A percentile compares a stretch with the other conserved stretches of the same genome.
phyloP scores from a whole-genome alignment of 228 moss, liverwort and hornwort genomes.

The Sphagnum magellanicum region DNA sequence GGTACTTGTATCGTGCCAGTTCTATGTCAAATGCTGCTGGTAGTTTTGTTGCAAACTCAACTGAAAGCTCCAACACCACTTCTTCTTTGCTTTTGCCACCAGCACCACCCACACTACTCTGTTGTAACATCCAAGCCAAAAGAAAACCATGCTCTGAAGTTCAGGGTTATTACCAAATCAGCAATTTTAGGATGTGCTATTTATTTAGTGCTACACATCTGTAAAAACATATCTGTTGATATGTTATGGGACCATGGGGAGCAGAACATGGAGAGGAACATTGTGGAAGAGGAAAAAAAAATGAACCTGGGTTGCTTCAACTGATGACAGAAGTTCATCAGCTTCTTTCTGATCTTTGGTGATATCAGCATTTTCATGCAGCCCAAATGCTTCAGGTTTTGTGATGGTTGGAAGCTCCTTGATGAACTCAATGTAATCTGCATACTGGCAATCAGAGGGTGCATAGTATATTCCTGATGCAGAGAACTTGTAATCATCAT shows the following conservation, averaged over 20 bases:
- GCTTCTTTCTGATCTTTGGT: slow-evolving; percentile 69
- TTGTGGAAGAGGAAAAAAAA: not conserved
- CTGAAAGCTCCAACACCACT: slow-evolving; percentile 48
- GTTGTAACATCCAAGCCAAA: slow-evolving; percentile 2
- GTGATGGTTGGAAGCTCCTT: slow-evolving; percentile 51
- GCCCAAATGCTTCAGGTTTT: slow-evolving; percentile 61
- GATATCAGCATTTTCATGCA: slow-evolving; percentile 69
- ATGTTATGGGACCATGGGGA: too few relatives aligned
- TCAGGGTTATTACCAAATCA: too few relatives aligned
- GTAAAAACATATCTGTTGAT: too few relatives aligned
- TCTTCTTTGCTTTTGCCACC: slow-evolving; percentile 61
- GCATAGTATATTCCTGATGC: slow-evolving; percentile 52
- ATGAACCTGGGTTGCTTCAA: slow-evolving; percentile 49
- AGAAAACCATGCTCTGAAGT: too few relatives aligned
- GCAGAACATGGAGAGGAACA: too few relatives aligned
- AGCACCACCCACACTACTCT: slow-evolving; percentile 26
- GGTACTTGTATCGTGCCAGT: slow-evolving; percentile 47
- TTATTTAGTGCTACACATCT: too few relatives aligned
- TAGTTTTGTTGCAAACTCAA: slow-evolving; percentile 47
- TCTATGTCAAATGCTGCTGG: slow-evolving; percentile 58
- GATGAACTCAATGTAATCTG: slow-evolving; percentile 61
- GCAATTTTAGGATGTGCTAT: too few relatives aligned
- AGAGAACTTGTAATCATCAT: slow-evolving; percentile 57
- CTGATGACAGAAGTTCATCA: slow-evolving; percentile 35
- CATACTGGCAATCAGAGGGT: slow-evolving; percentile 42